phyloP scores from a whole-genome alignment of 2,329 filamentous ascomycete species.

The Chaetomium sp. region DNA sequence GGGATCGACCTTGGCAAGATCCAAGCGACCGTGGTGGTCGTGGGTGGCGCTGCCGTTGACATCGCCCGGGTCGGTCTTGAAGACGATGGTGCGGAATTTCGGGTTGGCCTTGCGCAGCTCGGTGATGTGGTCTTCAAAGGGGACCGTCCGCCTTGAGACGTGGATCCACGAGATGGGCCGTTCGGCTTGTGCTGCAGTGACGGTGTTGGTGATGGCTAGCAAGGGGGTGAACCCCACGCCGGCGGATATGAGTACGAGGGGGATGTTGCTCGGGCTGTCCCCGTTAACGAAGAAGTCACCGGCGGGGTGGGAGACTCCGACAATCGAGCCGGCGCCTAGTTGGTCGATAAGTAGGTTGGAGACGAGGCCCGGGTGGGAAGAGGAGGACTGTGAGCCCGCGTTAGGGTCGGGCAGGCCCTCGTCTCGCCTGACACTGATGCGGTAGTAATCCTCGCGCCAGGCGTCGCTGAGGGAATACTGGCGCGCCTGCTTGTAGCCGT shows the following conservation, averaged over 20 bases:
- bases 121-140: constrained; percentile 49
- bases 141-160: constrained; percentile 44
- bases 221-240: constrained; percentile 56
- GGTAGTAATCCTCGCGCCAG: constrained; percentile 55
- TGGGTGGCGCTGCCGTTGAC: constrained; percentile 40
- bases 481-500: constrained; percentile 55
- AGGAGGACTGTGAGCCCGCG: constrained; percentile 37
- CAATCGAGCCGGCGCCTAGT: constrained; percentile 52
- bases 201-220: constrained; percentile 53
- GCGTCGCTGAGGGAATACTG: constrained; percentile 69
- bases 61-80: constrained; percentile 43
- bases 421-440: constrained; percentile 66
- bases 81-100: constrained; percentile 39
- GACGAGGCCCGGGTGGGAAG: constrained; percentile 55
- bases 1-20: constrained; percentile 38
- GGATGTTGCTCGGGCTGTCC: constrained; percentile 34
- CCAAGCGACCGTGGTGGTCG: constrained; percentile 40
- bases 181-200: constrained; percentile 38
- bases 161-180: constrained; percentile 55
- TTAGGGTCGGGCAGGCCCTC: constrained; percentile 41
- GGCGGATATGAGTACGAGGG: constrained; percentile 55
- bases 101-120: constrained; percentile 32
- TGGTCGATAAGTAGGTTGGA: constrained; percentile 63
- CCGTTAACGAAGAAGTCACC: constrained; percentile 55
- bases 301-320: constrained; percentile 61